Conservation (phyloP, 306 rosid genomes). For the Glycine tomentella region DNA sequence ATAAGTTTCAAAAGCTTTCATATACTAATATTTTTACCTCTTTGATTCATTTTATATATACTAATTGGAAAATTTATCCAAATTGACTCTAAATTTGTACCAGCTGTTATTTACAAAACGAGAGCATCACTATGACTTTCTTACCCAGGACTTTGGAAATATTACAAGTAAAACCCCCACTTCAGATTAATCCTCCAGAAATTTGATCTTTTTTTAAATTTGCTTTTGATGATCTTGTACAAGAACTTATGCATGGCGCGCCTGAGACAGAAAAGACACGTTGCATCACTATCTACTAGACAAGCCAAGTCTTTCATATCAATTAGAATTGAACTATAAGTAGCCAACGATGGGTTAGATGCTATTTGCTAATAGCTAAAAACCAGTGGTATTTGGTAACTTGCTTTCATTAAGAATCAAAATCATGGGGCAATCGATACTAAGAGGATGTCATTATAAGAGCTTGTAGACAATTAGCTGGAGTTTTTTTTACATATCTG, state of each 20-base stretch:
- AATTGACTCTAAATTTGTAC: neutral
- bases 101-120: conserved; percentile 13
- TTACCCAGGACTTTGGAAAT: neutral
- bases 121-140: conserved; percentile 30
- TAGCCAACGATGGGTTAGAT: neutral
- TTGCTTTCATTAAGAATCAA: conserved; percentile 31
- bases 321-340: conserved; percentile 9
- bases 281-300: neutral
- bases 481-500: conserved; percentile 1
- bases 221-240: conserved; percentile 13
- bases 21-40: neutral
- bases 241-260: neutral
- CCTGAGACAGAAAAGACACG: conserved; percentile 8
- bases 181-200: conserved; percentile 7
- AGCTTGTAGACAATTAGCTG: conserved; percentile 5
- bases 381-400: neutral
- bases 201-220: neutral
- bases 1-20: neutral
- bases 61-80: neutral
- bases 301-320: neutral
- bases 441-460: neutral
- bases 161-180: neutral
- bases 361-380: conserved; percentile 1
- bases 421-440: neutral
- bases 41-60: neutral